Base-by-base conservation (phyloP, 2,329 filamentous ascomycete genomes). In the Colletotrichum musae region DNA sequence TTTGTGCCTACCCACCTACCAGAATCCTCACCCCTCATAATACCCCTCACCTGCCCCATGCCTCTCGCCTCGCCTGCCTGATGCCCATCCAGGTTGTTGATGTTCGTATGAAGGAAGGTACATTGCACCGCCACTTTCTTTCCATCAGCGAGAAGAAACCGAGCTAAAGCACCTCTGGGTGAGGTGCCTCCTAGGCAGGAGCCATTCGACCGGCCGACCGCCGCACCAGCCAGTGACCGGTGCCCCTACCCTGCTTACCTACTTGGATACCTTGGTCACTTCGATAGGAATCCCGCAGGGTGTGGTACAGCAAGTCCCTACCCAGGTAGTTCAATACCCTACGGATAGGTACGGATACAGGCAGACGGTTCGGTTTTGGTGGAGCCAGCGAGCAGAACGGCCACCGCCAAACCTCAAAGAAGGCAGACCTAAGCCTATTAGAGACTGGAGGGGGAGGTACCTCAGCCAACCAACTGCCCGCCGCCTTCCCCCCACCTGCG, bases 391-490 rank as follows among this genome's bases (percentile, higher is more conserved):
- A 43, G 45, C 63, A n/a, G 48, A 48, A 15, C 18, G 28, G 28
- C 45, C 32, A 45, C 28, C 32, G 26, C 58, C 43, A 58, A 32
- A 53, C 63, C 57, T 52, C 47, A 56, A 51, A 48, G 58, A 50
- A 47, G 21, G 48, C 24, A 57, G 36, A 32, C 32, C 24, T 15
- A 36, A 53, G 13, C 50, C 50, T 24, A 61, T 52, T 54, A 39
- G 7, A 36, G 32, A 36, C 32, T 36, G 32, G 32, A 36, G 32
- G 32, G 10, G 32, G 47, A 70, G 68, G 51, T 58, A 58, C 57
- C 67, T 70, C 61, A 59, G 64, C 68, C 68, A 63, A 68, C 64
- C 64, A 62, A 68, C 64, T 36, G 58, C 45, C 59, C 36, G 57
- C 47, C 64, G 52, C 58, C 58, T 43, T 43, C 41, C 52, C 52